Evolutionary conservation across 192 early-diverging fungal genomes (phyloP), one percentile per base, ranked within the genome.

Genomic region (Backusella macrospora): DNA sequence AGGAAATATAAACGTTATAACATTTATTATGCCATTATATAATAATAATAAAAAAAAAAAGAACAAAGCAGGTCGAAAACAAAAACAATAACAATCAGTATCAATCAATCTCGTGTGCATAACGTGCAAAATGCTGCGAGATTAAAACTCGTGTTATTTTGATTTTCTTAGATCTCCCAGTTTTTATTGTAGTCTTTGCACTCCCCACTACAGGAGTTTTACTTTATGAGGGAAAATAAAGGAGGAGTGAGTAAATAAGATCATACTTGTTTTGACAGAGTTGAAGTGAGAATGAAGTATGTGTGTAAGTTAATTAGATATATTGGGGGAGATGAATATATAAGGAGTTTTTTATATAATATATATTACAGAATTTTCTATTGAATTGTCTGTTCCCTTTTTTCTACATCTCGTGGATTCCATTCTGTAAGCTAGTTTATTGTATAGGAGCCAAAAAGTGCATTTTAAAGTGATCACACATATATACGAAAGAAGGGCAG

Each of bases 281-380:
- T 12, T 59, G 26, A 59, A 26, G 10, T 21, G 18, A 55, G 18
- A 18, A 55, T 34, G 0, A 34, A 34, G 29, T 34, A 2, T 34
- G 7, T 7, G 52, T 59, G 52, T 59, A 59, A 59, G 52, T 59
- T 59, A 59, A 59, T 59, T 59, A 49, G 12, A 59, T 23, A 26
- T 55, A 4, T 0, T n/a, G 21, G 21, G 52, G 18, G 52, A 59
- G 52, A 59, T 59, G 18, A 59, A 59, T 34, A 2, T 34, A 34
- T 59, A 59, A 59, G 52, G 52, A 59, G 52, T 26, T 59, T 26
- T 34, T 34, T 34, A 34, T 34, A 34, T 59, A 23, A 59, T 59
- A 59, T 59, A 59, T 59, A 59, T 59, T 59, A 59, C 52, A 59
- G 52, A 59, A 59, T 59, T 59, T 59, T 59, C 52, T 26, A 59